Conservation (phyloP, 371 early-diverging fungal genomes). For the Mortierella sp. region DNA sequence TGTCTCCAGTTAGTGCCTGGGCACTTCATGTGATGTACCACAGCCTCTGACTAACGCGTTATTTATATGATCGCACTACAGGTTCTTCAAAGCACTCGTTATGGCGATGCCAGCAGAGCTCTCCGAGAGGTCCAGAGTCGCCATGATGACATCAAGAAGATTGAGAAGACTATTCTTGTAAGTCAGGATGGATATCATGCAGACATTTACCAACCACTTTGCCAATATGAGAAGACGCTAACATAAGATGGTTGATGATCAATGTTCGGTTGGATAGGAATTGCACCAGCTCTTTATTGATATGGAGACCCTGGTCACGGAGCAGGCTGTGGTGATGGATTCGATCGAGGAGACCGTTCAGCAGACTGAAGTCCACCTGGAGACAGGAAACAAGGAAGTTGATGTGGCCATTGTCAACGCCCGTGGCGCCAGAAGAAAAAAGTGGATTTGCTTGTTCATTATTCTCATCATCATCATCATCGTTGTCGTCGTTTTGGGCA, state of each 20-base stretch:
- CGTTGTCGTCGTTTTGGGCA: conserved; percentile 55
- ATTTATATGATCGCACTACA: conserved; percentile 33
- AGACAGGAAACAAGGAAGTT: conserved; percentile 77
- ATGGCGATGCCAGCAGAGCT: conserved; percentile 83
- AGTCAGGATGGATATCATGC: too few relatives aligned
- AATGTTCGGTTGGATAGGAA: conserved; percentile 64
- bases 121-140: conserved; percentile 87
- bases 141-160: conserved; percentile 89
- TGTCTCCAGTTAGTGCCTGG: too few relatives aligned
- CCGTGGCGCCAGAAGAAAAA: conserved; percentile 78
- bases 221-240: too few relatives aligned
- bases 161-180: conserved; percentile 86
- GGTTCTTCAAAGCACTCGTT: conserved; percentile 79
- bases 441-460: conserved; percentile 68
- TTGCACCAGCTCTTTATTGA: conserved; percentile 89
- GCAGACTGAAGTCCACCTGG: conserved; percentile 72
- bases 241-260: too few relatives aligned
- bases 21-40: not conserved
- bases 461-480: conserved; percentile 60
- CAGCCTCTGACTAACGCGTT: not conserved
- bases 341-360: conserved; percentile 77
- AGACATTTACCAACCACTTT: too few relatives aligned
- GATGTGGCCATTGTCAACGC: conserved; percentile 78
- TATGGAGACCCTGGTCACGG: conserved; percentile 88
- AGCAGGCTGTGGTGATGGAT: conserved; percentile 80